phyloP scores from a whole-genome alignment of 2,329 filamentous ascomycete species.

The Zymoseptoria ardabiliae region DNA sequence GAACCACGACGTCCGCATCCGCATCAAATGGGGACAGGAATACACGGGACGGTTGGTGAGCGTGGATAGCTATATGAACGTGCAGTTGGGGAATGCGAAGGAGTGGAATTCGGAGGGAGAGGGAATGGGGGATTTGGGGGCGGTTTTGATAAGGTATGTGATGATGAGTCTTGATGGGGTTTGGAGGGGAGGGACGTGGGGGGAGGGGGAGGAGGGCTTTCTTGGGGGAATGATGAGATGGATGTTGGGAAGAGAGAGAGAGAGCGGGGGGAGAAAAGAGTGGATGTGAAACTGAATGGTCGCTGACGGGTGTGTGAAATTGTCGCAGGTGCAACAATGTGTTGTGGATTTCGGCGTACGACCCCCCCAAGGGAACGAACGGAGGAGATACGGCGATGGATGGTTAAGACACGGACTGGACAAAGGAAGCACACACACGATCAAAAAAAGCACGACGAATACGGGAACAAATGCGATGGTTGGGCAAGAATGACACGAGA shows the following conservation, averaged over 20 bases:
- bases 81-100: constrained; percentile 83
- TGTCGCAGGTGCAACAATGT: constrained; percentile 80
- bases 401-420: no score
- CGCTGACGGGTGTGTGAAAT: not conserved
- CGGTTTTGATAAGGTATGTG: constrained; percentile 77
- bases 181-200: not conserved
- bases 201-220: not conserved
- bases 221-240: no score
- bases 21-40: constrained; percentile 97
- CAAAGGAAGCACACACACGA: no score
- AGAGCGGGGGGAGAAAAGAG: not conserved
- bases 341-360: constrained; percentile 66
- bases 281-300: not conserved
- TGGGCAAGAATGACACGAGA: no score
- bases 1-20: constrained; percentile 82
- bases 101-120: constrained; percentile 89
- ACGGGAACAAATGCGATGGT: no score
- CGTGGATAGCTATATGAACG: constrained; percentile 98
- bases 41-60: constrained; percentile 91
- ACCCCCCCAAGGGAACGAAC: constrained; percentile 17
- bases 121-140: constrained; percentile 74
- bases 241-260: not conserved
- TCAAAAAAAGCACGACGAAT: no score
- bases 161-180: not conserved
- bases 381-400: constrained; percentile 34